These are phyloP conservation scores for Teratosphaeria zuluensis DNA, from an alignment of 2,329 filamentous ascomycete species.

Conservation along the genomic window DNA sequence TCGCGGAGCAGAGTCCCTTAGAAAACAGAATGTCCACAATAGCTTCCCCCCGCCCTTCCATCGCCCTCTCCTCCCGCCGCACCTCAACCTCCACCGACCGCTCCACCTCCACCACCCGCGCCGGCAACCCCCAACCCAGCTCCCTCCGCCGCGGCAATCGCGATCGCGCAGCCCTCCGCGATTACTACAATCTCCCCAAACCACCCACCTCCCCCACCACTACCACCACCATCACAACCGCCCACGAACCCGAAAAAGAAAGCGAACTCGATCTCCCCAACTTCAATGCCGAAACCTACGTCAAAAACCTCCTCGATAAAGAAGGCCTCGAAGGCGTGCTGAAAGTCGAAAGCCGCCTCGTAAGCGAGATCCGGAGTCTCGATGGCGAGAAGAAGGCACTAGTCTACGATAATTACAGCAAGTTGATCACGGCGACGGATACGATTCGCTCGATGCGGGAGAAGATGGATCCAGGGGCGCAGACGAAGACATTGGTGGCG, in stretches of 20 bases:
- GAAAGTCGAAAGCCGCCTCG: constrained; percentile 58
- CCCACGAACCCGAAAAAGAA: constrained; percentile 53
- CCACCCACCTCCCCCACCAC: constrained; percentile 29
- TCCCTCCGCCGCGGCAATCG: constrained; percentile 46
- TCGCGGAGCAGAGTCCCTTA: background rate
- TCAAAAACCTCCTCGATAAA: constrained; percentile 50
- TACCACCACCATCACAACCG: constrained; percentile 35
- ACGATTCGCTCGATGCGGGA: constrained; percentile 84
- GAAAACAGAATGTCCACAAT: constrained; percentile 44
- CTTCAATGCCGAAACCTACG: constrained; percentile 65
- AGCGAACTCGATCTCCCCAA: constrained; percentile 63
- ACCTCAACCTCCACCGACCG: constrained; percentile 56
- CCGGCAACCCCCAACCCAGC: constrained; percentile 14
- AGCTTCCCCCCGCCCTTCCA: constrained; percentile 50
- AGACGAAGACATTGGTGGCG: constrained; percentile 60
- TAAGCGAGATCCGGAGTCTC: constrained; percentile 72
- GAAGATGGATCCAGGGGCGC: constrained; percentile 70
- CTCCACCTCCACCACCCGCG: constrained; percentile 32
- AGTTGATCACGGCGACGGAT: constrained; percentile 90
- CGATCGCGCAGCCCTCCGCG: constrained; percentile 78
- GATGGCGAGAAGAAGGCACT: constrained; percentile 95
- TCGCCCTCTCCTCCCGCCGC: constrained; percentile 59
- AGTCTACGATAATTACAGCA: constrained; percentile 97
- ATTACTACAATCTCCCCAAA: constrained; percentile 80
- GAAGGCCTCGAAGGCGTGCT: constrained; percentile 60